Conservation (phyloP, 2,329 filamentous ascomycete species). For the Xylariaceae sp. region DNA sequence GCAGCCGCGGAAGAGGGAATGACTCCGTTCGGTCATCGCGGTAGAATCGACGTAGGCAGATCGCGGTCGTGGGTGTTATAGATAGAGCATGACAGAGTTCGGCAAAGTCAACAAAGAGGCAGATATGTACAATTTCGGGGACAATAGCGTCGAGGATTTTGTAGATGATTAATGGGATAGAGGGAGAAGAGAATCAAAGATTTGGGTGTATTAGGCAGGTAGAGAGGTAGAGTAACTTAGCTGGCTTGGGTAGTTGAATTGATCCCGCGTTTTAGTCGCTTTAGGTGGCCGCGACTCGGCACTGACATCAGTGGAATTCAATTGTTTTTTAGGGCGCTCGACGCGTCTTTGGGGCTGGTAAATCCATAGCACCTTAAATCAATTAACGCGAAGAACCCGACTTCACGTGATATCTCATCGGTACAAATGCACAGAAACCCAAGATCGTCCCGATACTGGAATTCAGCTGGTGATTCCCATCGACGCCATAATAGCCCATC, state of each 20-base stretch:
- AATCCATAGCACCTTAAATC: background rate
- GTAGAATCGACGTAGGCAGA: slow-evolving; percentile 5
- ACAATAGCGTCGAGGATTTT: no score
- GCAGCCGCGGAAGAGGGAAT: slow-evolving; percentile 23
- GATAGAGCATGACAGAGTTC: slow-evolving; percentile 8
- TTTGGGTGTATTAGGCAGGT: no score
- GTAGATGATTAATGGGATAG: no score
- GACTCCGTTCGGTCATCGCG: slow-evolving; percentile 24
- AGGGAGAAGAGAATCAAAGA: no score
- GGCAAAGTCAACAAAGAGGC: background rate
- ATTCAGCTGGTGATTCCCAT: no score
- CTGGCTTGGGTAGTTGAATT: no score
- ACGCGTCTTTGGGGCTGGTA: background rate
- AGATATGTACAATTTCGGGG: no score
- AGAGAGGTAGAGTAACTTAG: no score
- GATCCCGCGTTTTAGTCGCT: slow-evolving; percentile 5
- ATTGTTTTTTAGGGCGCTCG: background rate
- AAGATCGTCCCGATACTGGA: no score
- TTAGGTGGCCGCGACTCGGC: slow-evolving; percentile 1
- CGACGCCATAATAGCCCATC: no score
- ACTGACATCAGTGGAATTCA: slow-evolving; percentile 2
- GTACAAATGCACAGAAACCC: no score
- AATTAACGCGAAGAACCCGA: background rate
- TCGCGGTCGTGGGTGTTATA: no score
- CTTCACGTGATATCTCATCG: background rate